Evolutionary conservation across 2,329 filamentous ascomycete genomes (phyloP), one percentile per base, ranked within the genome.

Genomic region (Aspergillus fumigatus): DNA sequence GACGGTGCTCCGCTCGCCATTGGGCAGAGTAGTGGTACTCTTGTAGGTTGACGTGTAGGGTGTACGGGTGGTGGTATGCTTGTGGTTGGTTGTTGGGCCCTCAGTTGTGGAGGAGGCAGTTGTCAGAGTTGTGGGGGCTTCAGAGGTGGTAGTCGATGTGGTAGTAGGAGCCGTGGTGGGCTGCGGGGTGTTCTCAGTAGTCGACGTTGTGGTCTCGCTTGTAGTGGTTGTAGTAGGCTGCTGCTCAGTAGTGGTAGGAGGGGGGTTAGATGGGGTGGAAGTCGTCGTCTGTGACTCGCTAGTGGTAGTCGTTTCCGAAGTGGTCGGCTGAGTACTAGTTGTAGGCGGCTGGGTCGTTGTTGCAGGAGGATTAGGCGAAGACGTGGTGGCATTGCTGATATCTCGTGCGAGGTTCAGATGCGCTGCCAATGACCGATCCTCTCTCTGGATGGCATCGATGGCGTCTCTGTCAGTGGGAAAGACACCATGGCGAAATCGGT

Each of bases 401-500:
- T 86, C 82, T 60, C 87, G 85, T 40, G 84, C 88, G 55, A 91
- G 74, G 56, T 84, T 82, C 54, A 88, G 79, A 56, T 83, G 82
- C 9, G 80, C 83, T 19, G 86, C 86, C 40, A 89, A 77, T 40
- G 81, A 78, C 23, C 84, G 81, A 67, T 89, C 81, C 61, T 82
- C 80, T 47, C 78, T 76, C 73, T 85, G 82, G 27, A 88, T 79
- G 35, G 81, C 83, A 70, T 88, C 83, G 54, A 88, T 78, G 26
- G 86, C 86, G 10, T 80, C 77, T 62, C 79, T 80, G 66, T 88
- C 87, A 60, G 84, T 83, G 60, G 83, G 80, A 70, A 86, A 89
- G 55, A 89, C 80, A 57, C 87, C 88, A 67, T 89, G 82, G 68
- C 85, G 82, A 73, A 86, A 90, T 67, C 84, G 83, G 50, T 81